These are phyloP conservation scores for Jatropha curcas DNA, from an alignment of 345 rosid genomes.

Conservation along the genomic window DNA sequence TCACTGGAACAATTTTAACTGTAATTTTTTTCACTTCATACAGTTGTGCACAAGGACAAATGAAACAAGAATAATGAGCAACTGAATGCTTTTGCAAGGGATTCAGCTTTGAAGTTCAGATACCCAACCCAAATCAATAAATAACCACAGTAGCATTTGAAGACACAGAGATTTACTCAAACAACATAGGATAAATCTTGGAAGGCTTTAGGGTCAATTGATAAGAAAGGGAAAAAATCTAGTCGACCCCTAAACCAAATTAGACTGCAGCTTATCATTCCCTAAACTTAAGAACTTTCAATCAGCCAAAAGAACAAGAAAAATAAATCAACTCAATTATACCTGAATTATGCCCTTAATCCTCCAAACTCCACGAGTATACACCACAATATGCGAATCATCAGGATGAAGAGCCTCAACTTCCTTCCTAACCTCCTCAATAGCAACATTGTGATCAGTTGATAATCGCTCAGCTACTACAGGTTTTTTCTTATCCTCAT, in stretches of 20 bases:
- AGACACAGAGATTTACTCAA: background rate
- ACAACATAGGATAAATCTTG: background rate
- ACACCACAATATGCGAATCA: conserved; percentile 82
- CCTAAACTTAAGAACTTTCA: background rate
- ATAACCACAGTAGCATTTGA: background rate
- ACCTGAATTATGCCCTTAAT: conserved; percentile 99
- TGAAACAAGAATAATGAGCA: background rate
- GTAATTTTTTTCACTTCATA: conserved; percentile 2
- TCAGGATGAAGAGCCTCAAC: conserved; percentile 96
- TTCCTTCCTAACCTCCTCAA: conserved; percentile 91
- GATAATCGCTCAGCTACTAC: conserved; percentile 85
- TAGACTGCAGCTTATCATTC: background rate
- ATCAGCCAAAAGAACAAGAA: background rate
- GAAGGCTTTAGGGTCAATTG: background rate
- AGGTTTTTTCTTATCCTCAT: conserved; percentile 34
- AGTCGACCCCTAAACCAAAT: background rate
- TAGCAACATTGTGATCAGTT: conserved; percentile 93
- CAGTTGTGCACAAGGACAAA: conserved; percentile 11
- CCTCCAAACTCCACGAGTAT: conserved; percentile 92
- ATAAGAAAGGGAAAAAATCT: background rate
- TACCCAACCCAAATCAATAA: background rate
- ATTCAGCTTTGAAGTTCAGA: background rate
- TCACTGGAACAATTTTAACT: conserved; percentile 20
- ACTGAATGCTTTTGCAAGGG: background rate
- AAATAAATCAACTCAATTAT: conserved; percentile 9